Evolutionary conservation across 805 yeast species (phyloP).

Genomic region (Yarrowia sp.): DNA sequence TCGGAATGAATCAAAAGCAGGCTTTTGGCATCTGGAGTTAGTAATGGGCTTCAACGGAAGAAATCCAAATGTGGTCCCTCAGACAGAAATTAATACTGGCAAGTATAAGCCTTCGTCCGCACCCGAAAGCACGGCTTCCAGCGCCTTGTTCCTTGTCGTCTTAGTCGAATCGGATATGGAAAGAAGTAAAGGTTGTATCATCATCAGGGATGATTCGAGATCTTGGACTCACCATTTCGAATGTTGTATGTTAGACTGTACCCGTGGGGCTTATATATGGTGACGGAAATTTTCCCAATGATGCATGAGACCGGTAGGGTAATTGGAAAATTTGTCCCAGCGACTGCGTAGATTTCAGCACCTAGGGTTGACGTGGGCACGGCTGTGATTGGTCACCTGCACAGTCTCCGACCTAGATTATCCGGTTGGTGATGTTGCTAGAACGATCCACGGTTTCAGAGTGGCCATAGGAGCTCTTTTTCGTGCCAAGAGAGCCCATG

Average conservation of each 20-base stretch:
- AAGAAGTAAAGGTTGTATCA: constrained; percentile 51
- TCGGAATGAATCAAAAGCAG: neutral
- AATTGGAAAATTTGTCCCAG: constrained; percentile 11
- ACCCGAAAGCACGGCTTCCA: constrained; percentile 25
- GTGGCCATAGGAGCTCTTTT: neutral
- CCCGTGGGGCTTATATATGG: constrained; percentile 32
- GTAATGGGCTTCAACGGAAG: neutral
- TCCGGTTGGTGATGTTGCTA: neutral
- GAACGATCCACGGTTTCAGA: neutral
- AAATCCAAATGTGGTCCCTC: constrained; percentile 40
- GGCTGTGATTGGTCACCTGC: constrained; percentile 25
- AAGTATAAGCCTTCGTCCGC: constrained; percentile 50
- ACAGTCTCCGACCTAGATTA: constrained; percentile 12
- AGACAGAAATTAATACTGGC: constrained; percentile 52
- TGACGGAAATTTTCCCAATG: constrained; percentile 17
- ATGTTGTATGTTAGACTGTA: constrained; percentile 18
- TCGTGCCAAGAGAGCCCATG: constrained; percentile 4
- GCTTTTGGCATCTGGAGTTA: constrained; percentile 38
- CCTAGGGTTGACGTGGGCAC: constrained; percentile 25
- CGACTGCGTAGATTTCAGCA: constrained; percentile 28
- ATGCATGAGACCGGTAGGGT: constrained; percentile 27
- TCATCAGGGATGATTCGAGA: constrained; percentile 44
- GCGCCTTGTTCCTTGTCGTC: constrained; percentile 50
- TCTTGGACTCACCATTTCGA: constrained; percentile 29
- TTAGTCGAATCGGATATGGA: constrained; percentile 53